These are phyloP conservation scores for Monosporascus sp. DNA, from an alignment of 2,329 filamentous ascomycete species.

Conservation along the genomic window DNA sequence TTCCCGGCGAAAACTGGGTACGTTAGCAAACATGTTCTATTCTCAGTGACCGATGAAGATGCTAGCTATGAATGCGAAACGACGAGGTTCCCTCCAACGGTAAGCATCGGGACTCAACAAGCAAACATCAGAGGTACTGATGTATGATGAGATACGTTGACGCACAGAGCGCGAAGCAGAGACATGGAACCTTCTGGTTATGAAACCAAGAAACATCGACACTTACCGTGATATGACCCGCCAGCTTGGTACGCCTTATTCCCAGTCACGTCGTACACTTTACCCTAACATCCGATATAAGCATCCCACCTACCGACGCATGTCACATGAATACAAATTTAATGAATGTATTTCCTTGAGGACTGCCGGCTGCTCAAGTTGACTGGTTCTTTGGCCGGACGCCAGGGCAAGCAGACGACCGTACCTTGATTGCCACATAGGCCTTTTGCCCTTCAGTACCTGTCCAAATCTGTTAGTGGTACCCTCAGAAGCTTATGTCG, in stretches of 20 bases:
- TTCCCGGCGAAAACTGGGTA: conserved; percentile 85
- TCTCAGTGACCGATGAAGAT: conserved; percentile 1
- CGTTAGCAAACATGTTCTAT: conserved; percentile 13
- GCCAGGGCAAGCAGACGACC: not conserved
- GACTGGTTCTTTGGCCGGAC: not conserved
- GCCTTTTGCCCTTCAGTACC: conserved; percentile 60
- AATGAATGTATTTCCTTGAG: conserved; percentile 38
- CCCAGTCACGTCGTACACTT: conserved; percentile 87
- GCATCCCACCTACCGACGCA: conserved; percentile 47
- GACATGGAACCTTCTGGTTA: not conserved
- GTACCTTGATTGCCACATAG: conserved; percentile 67
- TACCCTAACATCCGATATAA: conserved; percentile 55
- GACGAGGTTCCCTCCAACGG: not conserved
- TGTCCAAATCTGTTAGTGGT: conserved; percentile 30
- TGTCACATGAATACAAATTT: not conserved
- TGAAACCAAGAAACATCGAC: not conserved
- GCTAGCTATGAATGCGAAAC: not conserved
- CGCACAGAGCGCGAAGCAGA: not conserved
- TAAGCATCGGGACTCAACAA: not conserved
- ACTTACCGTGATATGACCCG: conserved; percentile 79
- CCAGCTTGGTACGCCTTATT: conserved; percentile 82
- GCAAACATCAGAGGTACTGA: not conserved
- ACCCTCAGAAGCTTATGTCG: not conserved
- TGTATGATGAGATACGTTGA: not conserved
- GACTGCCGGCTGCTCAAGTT: conserved; percentile 17